Base-by-base conservation (phyloP, 2,329 filamentous ascomycete species). In the Paraphaeosphaeria sporulosa region DNA sequence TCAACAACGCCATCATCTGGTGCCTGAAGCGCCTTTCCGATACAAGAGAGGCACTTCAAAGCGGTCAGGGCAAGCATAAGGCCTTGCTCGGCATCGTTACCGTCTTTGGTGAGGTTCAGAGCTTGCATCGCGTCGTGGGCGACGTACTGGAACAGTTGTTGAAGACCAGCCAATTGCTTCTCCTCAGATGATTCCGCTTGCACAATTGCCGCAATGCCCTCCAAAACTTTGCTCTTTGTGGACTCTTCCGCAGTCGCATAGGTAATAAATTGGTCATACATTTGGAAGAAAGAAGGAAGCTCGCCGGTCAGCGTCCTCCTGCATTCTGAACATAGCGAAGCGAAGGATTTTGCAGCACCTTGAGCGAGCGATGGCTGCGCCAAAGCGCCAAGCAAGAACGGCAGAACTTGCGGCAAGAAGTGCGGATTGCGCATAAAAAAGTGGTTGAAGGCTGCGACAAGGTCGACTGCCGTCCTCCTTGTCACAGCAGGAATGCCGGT, bases 341-440 rank as follows among this genome's bases (percentile, higher is more conserved):
- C 82, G 38, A 96, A 94, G 0, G 91, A 90, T 70, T 88, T 90
- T 1, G 92, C 91, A 3, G 92, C 90, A 51, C 86, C 84, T n/a
- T 84, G 82, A 9, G 89, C 87, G 47, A 94, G 81, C 4, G 84
- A 79, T 1, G 84, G 79, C 34, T 90, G 87, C 19, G 85, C 83
- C 4, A 94, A 81, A 7, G 90, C 88, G 34, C 83, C 85, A 72
- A 96, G 94, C 0, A 95, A 83, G 47, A 94, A 87, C 51, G 89
- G 90, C 25, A 96, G 81, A 1, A 90, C 90, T 44, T 87, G 82
- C 0, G 91, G 89, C 0, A 96, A 82, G 62, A 87, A 86, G 34
- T 85, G 83, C 1, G 87, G 81, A 70, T 92, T 87, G 23, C 88
- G 85, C 68, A 91, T 86, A 74, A 96, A 94, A 77, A 92, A 95